Base-by-base conservation (phyloP, 139 green algal genomes). In the Volvox africanus region DNA sequence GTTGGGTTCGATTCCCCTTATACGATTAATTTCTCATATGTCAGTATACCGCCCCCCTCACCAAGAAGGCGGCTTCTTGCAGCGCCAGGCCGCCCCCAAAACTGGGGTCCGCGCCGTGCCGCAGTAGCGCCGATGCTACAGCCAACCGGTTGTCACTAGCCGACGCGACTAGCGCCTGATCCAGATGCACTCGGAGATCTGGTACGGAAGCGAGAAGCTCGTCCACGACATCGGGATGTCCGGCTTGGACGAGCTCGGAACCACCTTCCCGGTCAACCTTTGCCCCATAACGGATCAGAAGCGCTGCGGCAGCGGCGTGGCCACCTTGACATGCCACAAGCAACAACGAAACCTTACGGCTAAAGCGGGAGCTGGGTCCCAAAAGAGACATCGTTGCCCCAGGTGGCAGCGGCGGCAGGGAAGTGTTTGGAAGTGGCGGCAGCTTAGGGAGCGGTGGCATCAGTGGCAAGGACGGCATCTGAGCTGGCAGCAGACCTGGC, bases 121-220 rank as follows among this genome's bases (percentile, higher is more conserved):
- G 32, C 76, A 82, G 76, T 36, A 82, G 76, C 76, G 76, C 76
- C 33, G 33, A 82, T 9, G 55, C 76, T 20, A 82, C 76, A 19
- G 33, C 76, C 30, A 82, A 14, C 11, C 76, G 76, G 76, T 82
- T 82, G 76, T 55, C 76, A 61, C 76, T 61, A 36, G 76, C 76
- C 30, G 76, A 33, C 76, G 76, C 76, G 30, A 82, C 76, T 32
- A 82, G 30, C 76, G 76, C 76, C 32, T 19, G 18, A 20, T 61
- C 76, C 32, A 82, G 33, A 36, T 82, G 76, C n/a, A 36, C 30
- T 26, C 33, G 33, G 21, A 82, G 76, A n/a, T 24, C 76, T 1
- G 76, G 76, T 61, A 82, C 76, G 32, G 76, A 5, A 55, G 76
- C 28, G 13, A 82, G 76, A 2, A 82, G 76, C 76, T 55, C 76